phyloP scores from a whole-genome alignment of 331 rosid genomes.

The Dryas integrifolia region DNA sequence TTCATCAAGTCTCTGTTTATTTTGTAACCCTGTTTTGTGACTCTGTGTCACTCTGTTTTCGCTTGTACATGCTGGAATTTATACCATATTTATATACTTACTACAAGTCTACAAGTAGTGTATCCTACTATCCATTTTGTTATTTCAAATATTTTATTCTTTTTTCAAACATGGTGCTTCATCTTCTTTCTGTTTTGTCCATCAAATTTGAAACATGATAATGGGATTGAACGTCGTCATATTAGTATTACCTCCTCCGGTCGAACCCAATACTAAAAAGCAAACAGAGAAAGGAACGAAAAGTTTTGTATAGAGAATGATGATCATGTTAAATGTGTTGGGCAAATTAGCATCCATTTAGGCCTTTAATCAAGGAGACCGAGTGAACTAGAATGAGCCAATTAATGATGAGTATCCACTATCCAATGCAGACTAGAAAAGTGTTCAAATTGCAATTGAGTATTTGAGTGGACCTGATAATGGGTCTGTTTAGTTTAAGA shows the following conservation, averaged over 20 bases:
- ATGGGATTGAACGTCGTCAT: not conserved
- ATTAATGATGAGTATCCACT: not conserved
- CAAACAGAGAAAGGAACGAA: not conserved
- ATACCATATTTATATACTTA: not conserved
- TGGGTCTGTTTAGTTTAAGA: not conserved
- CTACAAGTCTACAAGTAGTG: not conserved
- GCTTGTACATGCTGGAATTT: not conserved
- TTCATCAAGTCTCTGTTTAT: not conserved
- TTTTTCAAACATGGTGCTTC: not conserved
- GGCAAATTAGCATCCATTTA: not conserved
- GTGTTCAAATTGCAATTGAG: not conserved
- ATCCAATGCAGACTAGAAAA: not conserved
- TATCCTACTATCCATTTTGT: not conserved
- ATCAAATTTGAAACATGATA: not conserved
- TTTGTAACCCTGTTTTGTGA: no score
- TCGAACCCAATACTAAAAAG: not conserved
- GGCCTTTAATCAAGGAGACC: not conserved
- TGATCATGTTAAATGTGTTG: conserved; percentile 6
- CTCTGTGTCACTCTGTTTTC: not conserved
- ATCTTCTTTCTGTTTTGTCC: not conserved
- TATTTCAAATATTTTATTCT: not conserved
- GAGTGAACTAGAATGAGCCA: not conserved
- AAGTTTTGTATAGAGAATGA: not conserved
- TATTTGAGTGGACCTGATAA: not conserved
- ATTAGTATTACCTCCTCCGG: no score